Conservation (phyloP, 1,284 basidiomycete species). For the Amylostereum areolatum region DNA sequence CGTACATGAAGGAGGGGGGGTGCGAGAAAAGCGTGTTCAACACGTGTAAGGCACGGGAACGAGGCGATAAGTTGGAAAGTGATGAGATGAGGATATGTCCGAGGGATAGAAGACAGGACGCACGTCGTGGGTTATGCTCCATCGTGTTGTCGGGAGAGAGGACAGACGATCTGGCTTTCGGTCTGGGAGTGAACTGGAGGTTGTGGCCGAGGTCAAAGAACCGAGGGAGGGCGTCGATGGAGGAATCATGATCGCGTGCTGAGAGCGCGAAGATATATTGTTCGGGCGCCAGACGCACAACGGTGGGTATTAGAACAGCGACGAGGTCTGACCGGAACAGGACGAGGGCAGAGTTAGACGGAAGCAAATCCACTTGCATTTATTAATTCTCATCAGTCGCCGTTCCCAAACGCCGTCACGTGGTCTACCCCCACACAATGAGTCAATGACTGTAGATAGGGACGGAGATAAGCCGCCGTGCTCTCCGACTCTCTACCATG, state of each 20-base stretch:
- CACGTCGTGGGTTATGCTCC: conserved; percentile 15
- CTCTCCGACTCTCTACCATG: too few species aligned
- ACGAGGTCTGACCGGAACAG: too few species aligned
- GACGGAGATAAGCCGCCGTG: too few species aligned
- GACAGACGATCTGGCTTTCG: conserved; percentile 7
- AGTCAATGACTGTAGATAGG: too few species aligned
- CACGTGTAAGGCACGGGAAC: conserved; percentile 32
- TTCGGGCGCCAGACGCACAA: too few species aligned
- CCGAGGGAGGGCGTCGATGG: neutral
- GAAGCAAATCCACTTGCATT: too few species aligned
- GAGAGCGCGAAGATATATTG: too few species aligned
- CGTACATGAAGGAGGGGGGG: conserved; percentile 7
- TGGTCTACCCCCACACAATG: too few species aligned
- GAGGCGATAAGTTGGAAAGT: conserved; percentile 6
- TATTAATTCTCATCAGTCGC: too few species aligned
- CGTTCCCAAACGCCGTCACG: too few species aligned
- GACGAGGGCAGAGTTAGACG: too few species aligned
- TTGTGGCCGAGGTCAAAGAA: neutral
- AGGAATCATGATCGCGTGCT: neutral
- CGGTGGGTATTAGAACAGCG: too few species aligned
- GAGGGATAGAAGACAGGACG: neutral
- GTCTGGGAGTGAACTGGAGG: neutral
- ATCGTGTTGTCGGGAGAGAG: conserved; percentile 9
- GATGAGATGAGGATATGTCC: conserved; percentile 3
- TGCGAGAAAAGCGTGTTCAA: conserved; percentile 20